phyloP scores from a whole-genome alignment of 176 grass and related monocot genomes.

The Lolium multiflorum region DNA sequence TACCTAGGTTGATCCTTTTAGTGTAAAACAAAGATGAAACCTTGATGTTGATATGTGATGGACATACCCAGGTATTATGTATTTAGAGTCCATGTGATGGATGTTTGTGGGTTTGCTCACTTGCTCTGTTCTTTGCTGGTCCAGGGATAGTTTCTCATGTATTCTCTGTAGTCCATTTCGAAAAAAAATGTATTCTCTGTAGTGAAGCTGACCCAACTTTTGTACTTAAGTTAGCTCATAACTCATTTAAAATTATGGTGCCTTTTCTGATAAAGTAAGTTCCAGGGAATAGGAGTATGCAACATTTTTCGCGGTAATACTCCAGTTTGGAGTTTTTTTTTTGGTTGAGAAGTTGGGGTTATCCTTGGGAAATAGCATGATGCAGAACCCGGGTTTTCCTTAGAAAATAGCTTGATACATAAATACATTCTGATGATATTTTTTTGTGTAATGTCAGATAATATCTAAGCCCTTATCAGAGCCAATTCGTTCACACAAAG shows the following conservation, averaged over 20 bases:
- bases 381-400: background rate
- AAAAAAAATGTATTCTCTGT: no score
- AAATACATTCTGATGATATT: constrained; percentile 30
- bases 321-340: constrained; percentile 9
- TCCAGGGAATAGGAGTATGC: background rate
- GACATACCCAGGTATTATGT: background rate
- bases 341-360: background rate
- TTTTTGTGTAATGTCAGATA: constrained; percentile 67
- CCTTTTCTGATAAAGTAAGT: constrained; percentile 22
- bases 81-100: constrained; percentile 27
- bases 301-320: background rate
- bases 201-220: constrained; percentile 19
- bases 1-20: constrained; percentile 3
- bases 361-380: background rate
- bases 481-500: constrained; percentile 94
- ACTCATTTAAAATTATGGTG: background rate
- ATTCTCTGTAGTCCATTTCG: no score
- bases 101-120: background rate
- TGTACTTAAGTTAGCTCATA: constrained; percentile 17
- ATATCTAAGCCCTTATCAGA: constrained; percentile 83
- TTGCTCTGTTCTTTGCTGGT: constrained; percentile 20
- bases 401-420: constrained; percentile 5
- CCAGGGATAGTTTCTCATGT: background rate
- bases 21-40: constrained; percentile 8
- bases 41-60: background rate